Base-by-base conservation (phyloP, 2,329 filamentous ascomycete genomes). In the Monilinia fructicola region DNA sequence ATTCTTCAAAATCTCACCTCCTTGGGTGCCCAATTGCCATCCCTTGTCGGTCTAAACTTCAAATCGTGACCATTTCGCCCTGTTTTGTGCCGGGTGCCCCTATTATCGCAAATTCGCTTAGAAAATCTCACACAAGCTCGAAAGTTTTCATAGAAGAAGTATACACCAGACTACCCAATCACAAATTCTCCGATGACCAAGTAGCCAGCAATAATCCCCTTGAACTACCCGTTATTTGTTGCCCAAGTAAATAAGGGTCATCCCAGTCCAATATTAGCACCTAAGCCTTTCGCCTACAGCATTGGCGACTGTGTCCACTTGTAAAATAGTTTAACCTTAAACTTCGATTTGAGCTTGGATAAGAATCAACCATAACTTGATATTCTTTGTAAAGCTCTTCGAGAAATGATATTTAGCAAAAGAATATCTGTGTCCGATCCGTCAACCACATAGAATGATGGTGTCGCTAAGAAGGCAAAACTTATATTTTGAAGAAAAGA, bases 181-280 rank as follows among this genome's bases (percentile, higher is more conserved):
- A 93, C 18, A 97, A 83, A 75, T 94, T 96, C 65, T 96, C 89
- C 85, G 92, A 94, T 0, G 91, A 92, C 77, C 96, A 92, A 26
- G 97, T 80, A 1, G 90, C 89, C 78, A 95, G 92, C 91, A 92
- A 97, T 77, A 96, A 96, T 78, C 96, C 92, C 78, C 95, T 90
- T 1, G 89, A 93, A 83, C 94, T 86, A 40, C 91, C 92, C 31
- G 87, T 89, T 11, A 84, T 86, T 61, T 90, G 90, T 72, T 96
- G 91, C 12, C 93, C 93, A n/a, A 96, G 82, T 74, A 97, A 90
- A 1, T 90, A 90, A 1, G 92, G 92, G 76, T 96, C 92, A 77
- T 97, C 93, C 75, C 96, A 96, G 79, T 88, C 90, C n/a, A 97
- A 83, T n/a, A 21, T 88, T 86, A 71, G 92, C 93, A 6, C 90